Evolutionary conservation across 768 basidiomycete genomes (phyloP), one percentile per base, ranked within the genome.

Genomic region (Amanita inopinata): DNA sequence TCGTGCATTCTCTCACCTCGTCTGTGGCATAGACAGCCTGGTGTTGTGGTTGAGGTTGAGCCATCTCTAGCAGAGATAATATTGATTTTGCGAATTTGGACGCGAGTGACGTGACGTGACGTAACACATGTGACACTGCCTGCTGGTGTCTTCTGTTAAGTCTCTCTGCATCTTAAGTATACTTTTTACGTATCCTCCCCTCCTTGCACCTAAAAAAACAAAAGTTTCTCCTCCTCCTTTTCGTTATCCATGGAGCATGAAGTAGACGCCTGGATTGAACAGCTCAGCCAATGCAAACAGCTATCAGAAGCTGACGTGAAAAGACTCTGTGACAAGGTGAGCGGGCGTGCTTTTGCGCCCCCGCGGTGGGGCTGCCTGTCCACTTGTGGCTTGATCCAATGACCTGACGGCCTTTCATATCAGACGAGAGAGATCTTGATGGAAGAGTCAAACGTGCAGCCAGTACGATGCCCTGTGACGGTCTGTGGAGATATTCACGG

Each of bases 401-500:
- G 50, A 50, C 52, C 38, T 40, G 33, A 17, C 34, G 19, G 9
- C 30, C 20, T 17, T 33, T 11, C 34, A 48, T 54, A 46, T 3
- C 59, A 99, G 96, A 92, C 96, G 42, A 77, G 94, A 58, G 96
- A 98, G 67, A 94, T 99, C 53, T 64, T 99, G 61, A 93, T 96
- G 85, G 94, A 96, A 57, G 96, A 99, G 70, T 92, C 89, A 23
- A 99, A 99, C 61, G 96, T 99, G 1, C 94, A 98, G 65, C 93
- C 93, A 15, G 96, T 99, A 42, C 74, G 86, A 64, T 98, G 94
- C 70, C 96, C 96, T 22, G 96, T 99, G 52, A 99, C 96, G 37
- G 96, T 99, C 46, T 99, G 96, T 58, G 96, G 96, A 47, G 96
- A 99, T 67, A 98, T 99, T 49, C 96, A 99, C 61, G 96, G 96